Evolutionary conservation across 2,329 filamentous ascomycete species (phyloP).

Genomic region (Cladorrhinum sp.): DNA sequence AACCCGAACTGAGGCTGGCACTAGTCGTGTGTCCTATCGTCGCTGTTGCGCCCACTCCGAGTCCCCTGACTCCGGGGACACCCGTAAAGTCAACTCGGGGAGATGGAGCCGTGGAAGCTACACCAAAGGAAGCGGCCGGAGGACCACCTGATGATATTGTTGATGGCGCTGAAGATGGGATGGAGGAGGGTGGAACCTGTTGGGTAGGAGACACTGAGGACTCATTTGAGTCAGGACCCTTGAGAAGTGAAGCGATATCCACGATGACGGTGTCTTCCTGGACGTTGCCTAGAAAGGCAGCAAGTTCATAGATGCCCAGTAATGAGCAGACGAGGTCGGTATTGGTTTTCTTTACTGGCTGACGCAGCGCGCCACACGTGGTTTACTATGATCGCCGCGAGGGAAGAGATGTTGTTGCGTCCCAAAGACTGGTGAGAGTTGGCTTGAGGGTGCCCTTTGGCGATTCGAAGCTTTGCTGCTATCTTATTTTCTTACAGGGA

Average conservation of each 20-base stretch:
- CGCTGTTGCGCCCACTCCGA: constrained; percentile 9
- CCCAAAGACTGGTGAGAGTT: not conserved
- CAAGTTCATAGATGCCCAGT: constrained; percentile 32
- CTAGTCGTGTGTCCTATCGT: constrained; percentile 5
- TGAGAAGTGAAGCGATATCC: constrained; percentile 92
- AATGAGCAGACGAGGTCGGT: not conserved
- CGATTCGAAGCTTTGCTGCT: constrained; percentile 5
- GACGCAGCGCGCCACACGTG: not conserved
- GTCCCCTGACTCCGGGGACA: constrained; percentile 10
- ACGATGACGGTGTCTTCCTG: constrained; percentile 63
- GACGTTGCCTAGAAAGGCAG: constrained; percentile 24
- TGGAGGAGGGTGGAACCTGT: constrained; percentile 37
- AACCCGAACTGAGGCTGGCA: not conserved
- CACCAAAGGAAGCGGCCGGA: constrained; percentile 17
- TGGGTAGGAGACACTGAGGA: constrained; percentile 51
- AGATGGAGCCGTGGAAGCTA: constrained; percentile 19
- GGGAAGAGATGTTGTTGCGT: not conserved
- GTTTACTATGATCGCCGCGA: not conserved
- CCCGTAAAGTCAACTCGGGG: constrained; percentile 15
- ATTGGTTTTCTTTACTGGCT: no score
- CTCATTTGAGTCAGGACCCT: constrained; percentile 71
- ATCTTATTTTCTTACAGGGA: not conserved
- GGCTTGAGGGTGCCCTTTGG: constrained; percentile 4
- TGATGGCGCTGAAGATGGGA: constrained; percentile 33
- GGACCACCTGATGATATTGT: constrained; percentile 36